Base-by-base conservation (phyloP, 1,139 yeast genomes). In the Geotrichum bryndzae region DNA sequence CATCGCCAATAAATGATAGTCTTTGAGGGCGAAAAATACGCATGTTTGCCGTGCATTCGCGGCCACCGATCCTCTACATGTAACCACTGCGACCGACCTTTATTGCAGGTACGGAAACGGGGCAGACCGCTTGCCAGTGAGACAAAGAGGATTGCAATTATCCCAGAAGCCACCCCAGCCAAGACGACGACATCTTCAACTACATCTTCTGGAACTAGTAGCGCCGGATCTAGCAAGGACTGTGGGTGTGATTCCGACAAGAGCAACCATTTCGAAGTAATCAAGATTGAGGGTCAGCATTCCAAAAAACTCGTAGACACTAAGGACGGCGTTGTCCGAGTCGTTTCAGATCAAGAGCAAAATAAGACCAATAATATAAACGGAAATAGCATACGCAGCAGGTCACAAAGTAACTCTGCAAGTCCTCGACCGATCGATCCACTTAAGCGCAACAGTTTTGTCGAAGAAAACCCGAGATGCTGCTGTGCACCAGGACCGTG, bases 51-150 rank as follows among this genome's bases (percentile, higher is more conserved):
- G 57, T 94, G 99, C 72, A 90, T 94, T 51, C 79, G 97, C 54
- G 98, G 98, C 25, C 99, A 94, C 72, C 77, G 99, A 54, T 88
- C 97, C 3, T 86, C 95, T 2, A 84, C 87, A 61, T 94, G 99
- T 73, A 84, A 84, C 63, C 99, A 94, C 73, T 84, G 88, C 56
- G 80, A 82, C 58, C 79, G 97, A 57, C 91, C 95, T 46, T 77
- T 92, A 51, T 84, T 90, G 25, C 90, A 90, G 68, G 97, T 92
- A n/a, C 80, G 97, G 53, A 83, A 90, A 46, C 82, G 96, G 64
- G 98, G 98, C 0, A 77, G 98, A 58, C 97, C 97, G 2, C 66
- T 64, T 45, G 63, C 63, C 18, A 65, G 64, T 54, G 69, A 66
- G 35, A 62, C 63, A 22, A 65, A 67, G 46, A 62, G 73, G 50